Base-by-base conservation (phyloP, 1,139 yeast genomes). In the Candida frijolesensis region DNA sequence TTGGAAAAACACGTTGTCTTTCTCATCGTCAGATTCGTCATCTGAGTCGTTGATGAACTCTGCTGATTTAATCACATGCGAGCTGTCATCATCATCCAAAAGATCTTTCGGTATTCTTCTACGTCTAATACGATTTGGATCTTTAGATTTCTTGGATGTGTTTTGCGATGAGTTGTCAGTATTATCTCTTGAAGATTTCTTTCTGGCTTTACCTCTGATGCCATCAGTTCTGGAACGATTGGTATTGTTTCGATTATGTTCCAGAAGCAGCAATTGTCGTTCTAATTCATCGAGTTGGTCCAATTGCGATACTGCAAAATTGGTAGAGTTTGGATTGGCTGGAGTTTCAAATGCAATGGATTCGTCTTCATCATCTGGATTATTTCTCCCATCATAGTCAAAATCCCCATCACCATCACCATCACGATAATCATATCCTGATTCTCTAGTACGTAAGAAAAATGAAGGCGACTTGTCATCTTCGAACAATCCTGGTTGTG, bases 1-100 rank as follows among this genome's bases (percentile, higher is more conserved):
- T 43, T 68, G 84, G 60, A 80, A 87, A 62, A 87, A 87, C 27
- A 61, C 72, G 1, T 60, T 61, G 52, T 80, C 83, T 48, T 74
- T 66, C 50, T 85, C 91, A 15, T 74, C 83, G 56, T 85, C 90
- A 2, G 83, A 77, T 19, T 82, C 87, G 58, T 86, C 90, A 60
- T 86, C 92, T 0, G 89, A 84, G 48, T 79, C 85, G 51, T 74
- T 73, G 42, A 87, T 79, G 57, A 69, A 82, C 54, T 82, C 85
- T 2, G 84, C 67, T 0, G 86, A 82, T 47, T 74, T 70, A 29
- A 67, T 46, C 2, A 62, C 57, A 27, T 46, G 53, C 8, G 56
- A 54, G 34, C 62, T 65, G 34, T 64, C 70, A 2, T 66, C 60
- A 25, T 51, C 56, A 14, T 62, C 60, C 22, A 48, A 58, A 56